These are phyloP conservation scores for Penicillium sp. DNA, from an alignment of 2,329 filamentous ascomycete genomes.

Conservation along the genomic window DNA sequence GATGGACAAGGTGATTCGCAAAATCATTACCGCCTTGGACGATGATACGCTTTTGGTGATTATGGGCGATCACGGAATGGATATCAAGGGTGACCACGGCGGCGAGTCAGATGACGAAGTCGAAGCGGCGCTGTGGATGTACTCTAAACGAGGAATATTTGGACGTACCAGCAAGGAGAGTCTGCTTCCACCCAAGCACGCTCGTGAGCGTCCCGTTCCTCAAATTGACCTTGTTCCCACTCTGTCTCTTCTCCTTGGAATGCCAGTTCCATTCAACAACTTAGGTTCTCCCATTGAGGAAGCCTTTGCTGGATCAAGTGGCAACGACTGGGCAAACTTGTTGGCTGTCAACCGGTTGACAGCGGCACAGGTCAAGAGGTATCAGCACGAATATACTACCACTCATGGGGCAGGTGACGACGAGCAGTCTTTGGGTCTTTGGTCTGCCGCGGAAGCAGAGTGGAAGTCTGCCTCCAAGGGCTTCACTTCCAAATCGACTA, in stretches of 20 bases:
- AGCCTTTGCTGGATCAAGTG: conserved; percentile 73
- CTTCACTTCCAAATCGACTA: conserved; percentile 36
- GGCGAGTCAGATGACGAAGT: conserved; percentile 97
- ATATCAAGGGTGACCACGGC: conserved; percentile 95
- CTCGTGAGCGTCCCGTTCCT: conserved; percentile 70
- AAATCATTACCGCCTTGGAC: conserved; percentile 71
- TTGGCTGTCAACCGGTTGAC: conserved; percentile 74
- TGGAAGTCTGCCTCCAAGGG: conserved; percentile 50
- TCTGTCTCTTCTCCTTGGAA: conserved; percentile 78
- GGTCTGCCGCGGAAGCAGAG: conserved; percentile 59
- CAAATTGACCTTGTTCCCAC: conserved; percentile 98
- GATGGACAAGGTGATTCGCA: conserved; percentile 79
- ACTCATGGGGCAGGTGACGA: conserved; percentile 69
- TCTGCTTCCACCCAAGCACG: conserved; percentile 60
- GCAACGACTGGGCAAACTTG: conserved; percentile 73
- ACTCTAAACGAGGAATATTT: conserved; percentile 83
- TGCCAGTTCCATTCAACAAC: conserved; percentile 96
- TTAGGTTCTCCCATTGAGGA: conserved; percentile 91
- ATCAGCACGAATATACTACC: conserved; percentile 78
- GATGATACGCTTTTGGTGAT: conserved; percentile 86
- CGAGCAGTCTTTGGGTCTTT: conserved; percentile 58
- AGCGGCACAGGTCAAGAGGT: conserved; percentile 83
- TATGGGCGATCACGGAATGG: conserved; percentile 99
- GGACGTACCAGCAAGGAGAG: conserved; percentile 69
- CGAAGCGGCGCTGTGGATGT: conserved; percentile 96